Evolutionary conservation across 306 rosid genomes (phyloP).

Genomic region (Vigna mungo): DNA sequence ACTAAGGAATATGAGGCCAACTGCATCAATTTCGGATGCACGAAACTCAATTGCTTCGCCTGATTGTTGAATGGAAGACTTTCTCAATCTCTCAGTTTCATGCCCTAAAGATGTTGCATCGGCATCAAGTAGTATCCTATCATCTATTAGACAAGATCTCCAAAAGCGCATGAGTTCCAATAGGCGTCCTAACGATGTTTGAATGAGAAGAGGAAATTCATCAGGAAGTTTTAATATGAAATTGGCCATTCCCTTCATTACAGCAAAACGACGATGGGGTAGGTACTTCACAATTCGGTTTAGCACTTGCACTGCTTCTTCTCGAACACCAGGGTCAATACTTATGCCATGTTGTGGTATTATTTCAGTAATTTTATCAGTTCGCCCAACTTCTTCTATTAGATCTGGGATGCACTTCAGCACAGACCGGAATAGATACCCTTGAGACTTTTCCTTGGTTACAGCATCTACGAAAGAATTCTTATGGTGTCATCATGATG

Average conservation of each 20-base stretch:
- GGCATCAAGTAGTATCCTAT: constrained; percentile 69
- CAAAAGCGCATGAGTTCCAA: constrained; percentile 98
- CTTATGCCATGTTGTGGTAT: constrained; percentile 99
- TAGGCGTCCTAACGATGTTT: constrained; percentile 93
- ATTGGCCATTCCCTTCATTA: constrained; percentile 97
- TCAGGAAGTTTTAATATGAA: constrained; percentile 93
- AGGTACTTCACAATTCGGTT: constrained; percentile 91
- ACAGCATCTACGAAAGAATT: constrained; percentile 79
- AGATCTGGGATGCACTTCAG: constrained; percentile 96
- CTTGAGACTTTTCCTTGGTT: constrained; percentile 98
- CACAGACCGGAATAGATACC: constrained; percentile 93
- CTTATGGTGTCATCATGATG: constrained; percentile 23
- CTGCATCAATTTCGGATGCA: constrained; percentile 95
- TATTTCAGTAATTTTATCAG: constrained; percentile 97
- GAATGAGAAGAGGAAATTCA: constrained; percentile 98
- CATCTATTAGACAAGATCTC: constrained; percentile 95
- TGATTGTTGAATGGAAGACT: constrained; percentile 74
- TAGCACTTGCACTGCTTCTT: constrained; percentile 96
- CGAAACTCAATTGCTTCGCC: constrained; percentile 88
- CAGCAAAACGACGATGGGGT: constrained; percentile 97
- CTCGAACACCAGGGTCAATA: constrained; percentile 99
- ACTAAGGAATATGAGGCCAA: constrained; percentile 96
- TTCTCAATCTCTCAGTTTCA: constrained; percentile 73
- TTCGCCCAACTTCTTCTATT: constrained; percentile 98
- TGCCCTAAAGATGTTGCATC: constrained; percentile 59